Evolutionary conservation across 1,284 basidiomycete species (phyloP).

Genomic region (Sporisorium graminicola): DNA sequence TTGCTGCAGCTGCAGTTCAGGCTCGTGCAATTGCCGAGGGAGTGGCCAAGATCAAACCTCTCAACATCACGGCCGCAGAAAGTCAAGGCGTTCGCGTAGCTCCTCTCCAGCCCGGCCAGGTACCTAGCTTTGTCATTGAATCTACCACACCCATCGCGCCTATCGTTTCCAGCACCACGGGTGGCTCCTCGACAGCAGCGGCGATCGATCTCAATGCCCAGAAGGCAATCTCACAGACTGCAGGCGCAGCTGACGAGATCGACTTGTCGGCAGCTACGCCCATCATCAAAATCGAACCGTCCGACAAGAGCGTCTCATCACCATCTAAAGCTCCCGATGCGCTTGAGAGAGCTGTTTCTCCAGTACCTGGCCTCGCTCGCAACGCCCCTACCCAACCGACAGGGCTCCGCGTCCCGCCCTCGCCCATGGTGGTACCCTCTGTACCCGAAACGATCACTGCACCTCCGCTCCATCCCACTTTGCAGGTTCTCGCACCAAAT

Average conservation of each 20-base stretch:
- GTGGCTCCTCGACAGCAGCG: not conserved
- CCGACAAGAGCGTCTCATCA: constrained; percentile 20
- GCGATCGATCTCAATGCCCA: not conserved
- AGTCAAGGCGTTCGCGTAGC: constrained; percentile 46
- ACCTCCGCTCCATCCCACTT: constrained; percentile 58
- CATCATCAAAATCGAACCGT: constrained; percentile 19
- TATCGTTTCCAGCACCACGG: constrained; percentile 6
- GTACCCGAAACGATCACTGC: constrained; percentile 27
- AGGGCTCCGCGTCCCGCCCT: constrained; percentile 38
- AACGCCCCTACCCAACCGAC: constrained; percentile 27
- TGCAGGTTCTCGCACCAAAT: constrained; percentile 64
- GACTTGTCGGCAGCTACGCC: constrained; percentile 11
- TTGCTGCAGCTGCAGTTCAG: constrained; percentile 44
- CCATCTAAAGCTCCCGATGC: constrained; percentile 15
- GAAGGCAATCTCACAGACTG: not conserved
- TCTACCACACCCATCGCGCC: constrained; percentile 32
- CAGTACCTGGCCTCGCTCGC: constrained; percentile 37
- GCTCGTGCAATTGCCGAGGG: constrained; percentile 38
- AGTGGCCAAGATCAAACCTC: constrained; percentile 42
- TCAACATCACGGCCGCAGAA: constrained; percentile 42
- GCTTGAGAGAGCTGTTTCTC: constrained; percentile 37
- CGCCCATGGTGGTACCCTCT: constrained; percentile 29
- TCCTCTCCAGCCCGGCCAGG: constrained; percentile 48
- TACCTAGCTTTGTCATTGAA: constrained; percentile 50
- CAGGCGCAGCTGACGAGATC: not conserved